A percentile compares a stretch with the other conserved stretches of the same genome.
These are phyloP conservation scores for Stenocarpella maydis DNA, from an alignment of 2,329 filamentous ascomycete species.

Conservation along the genomic window DNA sequence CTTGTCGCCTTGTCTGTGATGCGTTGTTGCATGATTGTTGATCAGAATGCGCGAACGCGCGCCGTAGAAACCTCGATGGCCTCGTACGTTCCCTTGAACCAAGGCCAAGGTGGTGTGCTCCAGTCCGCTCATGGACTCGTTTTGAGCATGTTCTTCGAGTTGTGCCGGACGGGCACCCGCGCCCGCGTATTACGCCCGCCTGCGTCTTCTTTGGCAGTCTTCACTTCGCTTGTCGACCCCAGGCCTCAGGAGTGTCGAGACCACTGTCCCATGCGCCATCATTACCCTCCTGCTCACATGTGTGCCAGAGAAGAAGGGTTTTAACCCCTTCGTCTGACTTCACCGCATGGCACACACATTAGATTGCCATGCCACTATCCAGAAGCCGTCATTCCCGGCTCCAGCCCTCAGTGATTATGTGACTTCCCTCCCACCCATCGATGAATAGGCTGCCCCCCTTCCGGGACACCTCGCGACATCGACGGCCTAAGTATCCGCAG, in stretches of 20 bases:
- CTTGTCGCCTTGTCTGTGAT: background rate
- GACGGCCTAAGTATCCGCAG: conserved; percentile 29
- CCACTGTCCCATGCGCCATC: background rate
- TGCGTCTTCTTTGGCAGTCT: too few species aligned
- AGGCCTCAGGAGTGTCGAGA: background rate
- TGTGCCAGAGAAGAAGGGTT: background rate
- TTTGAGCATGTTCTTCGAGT: too few species aligned
- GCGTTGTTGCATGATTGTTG: background rate
- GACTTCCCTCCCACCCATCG: background rate
- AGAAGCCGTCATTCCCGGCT: background rate
- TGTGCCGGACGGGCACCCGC: too few species aligned
- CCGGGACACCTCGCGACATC: background rate
- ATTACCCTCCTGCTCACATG: too few species aligned
- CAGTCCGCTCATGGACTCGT: too few species aligned
- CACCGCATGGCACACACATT: background rate
- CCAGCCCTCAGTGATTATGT: too few species aligned
- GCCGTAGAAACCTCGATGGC: too few species aligned
- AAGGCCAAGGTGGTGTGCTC: too few species aligned
- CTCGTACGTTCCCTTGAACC: too few species aligned
- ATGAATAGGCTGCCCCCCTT: background rate
- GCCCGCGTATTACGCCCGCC: too few species aligned
- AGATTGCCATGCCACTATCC: background rate
- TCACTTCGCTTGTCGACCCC: background rate
- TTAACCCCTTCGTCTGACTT: too few species aligned
- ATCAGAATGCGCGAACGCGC: too few species aligned